phyloP scores from a whole-genome alignment of 2,329 filamentous ascomycete genomes.

The Coleophoma eucalyptorum region DNA sequence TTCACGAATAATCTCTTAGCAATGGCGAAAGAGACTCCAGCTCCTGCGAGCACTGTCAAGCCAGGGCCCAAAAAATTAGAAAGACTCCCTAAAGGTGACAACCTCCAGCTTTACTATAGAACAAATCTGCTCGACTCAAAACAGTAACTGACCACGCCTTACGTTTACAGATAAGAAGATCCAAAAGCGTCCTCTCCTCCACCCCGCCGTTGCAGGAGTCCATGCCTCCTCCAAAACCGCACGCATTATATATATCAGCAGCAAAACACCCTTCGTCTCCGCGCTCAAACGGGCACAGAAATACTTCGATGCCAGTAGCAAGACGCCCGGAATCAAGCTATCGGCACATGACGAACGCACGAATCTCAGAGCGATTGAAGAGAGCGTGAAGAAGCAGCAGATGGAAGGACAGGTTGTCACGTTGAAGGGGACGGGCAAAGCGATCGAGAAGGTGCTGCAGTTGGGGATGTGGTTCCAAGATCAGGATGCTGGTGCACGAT shows the following conservation, averaged over 20 bases:
- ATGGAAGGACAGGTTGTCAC: conserved; percentile 20
- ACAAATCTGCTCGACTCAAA: no score
- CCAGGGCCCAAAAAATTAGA: no score
- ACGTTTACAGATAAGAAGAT: conserved; percentile 22
- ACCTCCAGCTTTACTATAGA: no score
- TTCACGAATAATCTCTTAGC: no score
- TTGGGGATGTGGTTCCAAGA: conserved; percentile 21
- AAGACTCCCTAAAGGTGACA: no score
- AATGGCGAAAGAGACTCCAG: no score
- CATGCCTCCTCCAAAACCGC: conserved; percentile 13
- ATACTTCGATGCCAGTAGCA: conserved; percentile 16
- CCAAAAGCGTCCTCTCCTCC: conserved; percentile 27
- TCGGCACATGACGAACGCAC: conserved; percentile 1
- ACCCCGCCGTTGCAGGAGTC: conserved; percentile 21
- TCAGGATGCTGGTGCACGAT: conserved; percentile 17
- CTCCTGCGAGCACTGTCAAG: no score
- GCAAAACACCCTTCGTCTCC: conserved; percentile 23
- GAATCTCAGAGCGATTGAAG: conserved; percentile 13
- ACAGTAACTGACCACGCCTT: background rate
- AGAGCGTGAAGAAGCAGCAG: conserved; percentile 6
- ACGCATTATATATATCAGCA: conserved; percentile 26
- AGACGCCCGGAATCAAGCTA: conserved; percentile 15
- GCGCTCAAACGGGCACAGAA: conserved; percentile 24
- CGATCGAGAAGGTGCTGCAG: conserved; percentile 23
- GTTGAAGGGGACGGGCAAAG: conserved; percentile 26